Evolutionary conservation across 352 stramenopile genomes (phyloP).

Genomic region (Plasmopara muralis): DNA sequence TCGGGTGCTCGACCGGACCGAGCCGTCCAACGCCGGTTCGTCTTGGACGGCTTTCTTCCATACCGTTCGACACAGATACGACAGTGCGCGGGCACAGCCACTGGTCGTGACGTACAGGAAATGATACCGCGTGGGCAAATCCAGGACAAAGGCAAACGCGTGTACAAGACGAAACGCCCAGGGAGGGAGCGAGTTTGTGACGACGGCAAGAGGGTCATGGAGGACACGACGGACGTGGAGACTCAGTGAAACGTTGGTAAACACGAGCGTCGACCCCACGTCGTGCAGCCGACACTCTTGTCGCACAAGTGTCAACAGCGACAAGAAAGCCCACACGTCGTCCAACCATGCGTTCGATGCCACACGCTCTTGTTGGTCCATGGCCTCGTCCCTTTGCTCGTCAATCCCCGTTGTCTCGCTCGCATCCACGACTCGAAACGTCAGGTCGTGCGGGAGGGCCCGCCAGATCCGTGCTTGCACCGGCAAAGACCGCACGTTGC

Average conservation of each 20-base stretch:
- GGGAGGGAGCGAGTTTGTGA: slow-evolving; percentile 49
- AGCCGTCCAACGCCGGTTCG: slow-evolving; percentile 20
- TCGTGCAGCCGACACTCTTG: slow-evolving; percentile 13
- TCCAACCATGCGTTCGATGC: slow-evolving; percentile 36
- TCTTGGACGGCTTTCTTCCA: slow-evolving; percentile 59
- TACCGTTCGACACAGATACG: slow-evolving; percentile 57
- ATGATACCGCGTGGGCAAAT: slow-evolving; percentile 56
- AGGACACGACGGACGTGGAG: slow-evolving; percentile 53
- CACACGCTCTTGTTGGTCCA: neutral
- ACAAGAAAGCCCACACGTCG: slow-evolving; percentile 53
- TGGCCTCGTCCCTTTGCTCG: no score
- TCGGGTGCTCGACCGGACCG: slow-evolving; percentile 8
- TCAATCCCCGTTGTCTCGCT: neutral
- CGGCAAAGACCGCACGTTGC: slow-evolving; percentile 4
- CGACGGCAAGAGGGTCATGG: slow-evolving; percentile 53
- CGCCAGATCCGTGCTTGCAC: slow-evolving; percentile 29
- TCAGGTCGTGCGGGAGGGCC: slow-evolving; percentile 43
- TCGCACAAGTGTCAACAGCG: slow-evolving; percentile 38
- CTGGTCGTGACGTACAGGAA: slow-evolving; percentile 67
- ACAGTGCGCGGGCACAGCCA: slow-evolving; percentile 57
- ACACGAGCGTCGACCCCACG: slow-evolving; percentile 14
- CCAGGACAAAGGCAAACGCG: slow-evolving; percentile 55
- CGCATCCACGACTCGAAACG: slow-evolving; percentile 38
- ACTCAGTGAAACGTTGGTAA: slow-evolving; percentile 56
- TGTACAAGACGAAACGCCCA: slow-evolving; percentile 51